Conservation (phyloP, 306 rosid species). For the Quercus variabilis region DNA sequence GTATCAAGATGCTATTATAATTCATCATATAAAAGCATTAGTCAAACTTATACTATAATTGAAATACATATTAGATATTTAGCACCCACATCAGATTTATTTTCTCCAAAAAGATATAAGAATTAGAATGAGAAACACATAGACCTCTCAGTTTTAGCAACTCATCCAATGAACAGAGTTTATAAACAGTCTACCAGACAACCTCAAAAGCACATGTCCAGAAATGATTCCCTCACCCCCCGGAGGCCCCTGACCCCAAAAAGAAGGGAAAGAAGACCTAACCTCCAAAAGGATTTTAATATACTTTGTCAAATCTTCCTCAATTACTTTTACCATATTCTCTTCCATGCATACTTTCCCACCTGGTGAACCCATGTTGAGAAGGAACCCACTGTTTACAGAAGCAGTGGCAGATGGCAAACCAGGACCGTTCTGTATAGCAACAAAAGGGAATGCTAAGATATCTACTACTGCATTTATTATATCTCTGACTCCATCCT, state of each 20-base stretch:
- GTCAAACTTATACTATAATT: neutral
- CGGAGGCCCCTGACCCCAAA: neutral
- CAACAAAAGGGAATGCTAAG: constrained; percentile 94
- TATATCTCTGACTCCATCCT: constrained; percentile 62
- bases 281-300: constrained; percentile 81
- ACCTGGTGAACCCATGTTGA: constrained; percentile 79
- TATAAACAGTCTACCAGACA: neutral
- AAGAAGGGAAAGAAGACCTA: constrained; percentile 23
- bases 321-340: constrained; percentile 73
- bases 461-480: constrained; percentile 66
- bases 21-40: neutral
- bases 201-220: neutral
- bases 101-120: neutral
- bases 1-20: neutral
- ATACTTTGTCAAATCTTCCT: constrained; percentile 83
- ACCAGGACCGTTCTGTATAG: constrained; percentile 82
- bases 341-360: constrained; percentile 80
- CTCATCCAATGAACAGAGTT: neutral
- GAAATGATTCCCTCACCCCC: neutral
- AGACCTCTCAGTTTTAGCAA: neutral
- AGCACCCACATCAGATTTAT: neutral
- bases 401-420: constrained; percentile 81
- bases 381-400: constrained; percentile 81
- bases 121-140: neutral
- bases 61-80: neutral